Percentiles rank a stretch among this genome's conserved stretches.
These are phyloP conservation scores for Trichoderma sp. DNA, from an alignment of 2,329 filamentous ascomycete species.

Conservation along the genomic window DNA sequence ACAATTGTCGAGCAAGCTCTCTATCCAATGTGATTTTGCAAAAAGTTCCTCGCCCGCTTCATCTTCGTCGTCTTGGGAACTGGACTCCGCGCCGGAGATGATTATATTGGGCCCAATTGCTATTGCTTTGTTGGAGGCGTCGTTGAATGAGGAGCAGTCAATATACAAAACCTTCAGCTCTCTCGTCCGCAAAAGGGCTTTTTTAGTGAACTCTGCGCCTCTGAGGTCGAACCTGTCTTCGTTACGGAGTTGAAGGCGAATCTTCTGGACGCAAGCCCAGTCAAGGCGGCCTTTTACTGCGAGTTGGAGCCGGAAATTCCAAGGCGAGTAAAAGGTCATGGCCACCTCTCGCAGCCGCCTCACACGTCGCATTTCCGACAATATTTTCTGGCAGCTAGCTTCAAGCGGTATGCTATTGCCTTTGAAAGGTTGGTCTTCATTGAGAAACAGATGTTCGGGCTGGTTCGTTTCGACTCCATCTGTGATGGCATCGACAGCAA, in stretches of 20 bases:
- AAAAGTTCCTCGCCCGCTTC: neutral
- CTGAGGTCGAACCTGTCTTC: neutral
- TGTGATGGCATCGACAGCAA: neutral
- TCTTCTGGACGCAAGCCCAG: neutral
- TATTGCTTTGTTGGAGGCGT: neutral
- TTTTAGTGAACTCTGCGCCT: neutral
- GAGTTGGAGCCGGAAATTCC: neutral
- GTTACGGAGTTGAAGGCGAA: neutral
- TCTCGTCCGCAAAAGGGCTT: neutral
- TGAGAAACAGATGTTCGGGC: neutral
- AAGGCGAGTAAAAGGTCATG: neutral
- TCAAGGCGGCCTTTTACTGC: neutral
- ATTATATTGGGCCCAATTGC: neutral
- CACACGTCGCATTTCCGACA: neutral
- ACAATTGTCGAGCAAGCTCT: neutral
- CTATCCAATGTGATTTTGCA: neutral
- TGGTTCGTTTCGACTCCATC: neutral
- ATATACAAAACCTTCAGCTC: neutral
- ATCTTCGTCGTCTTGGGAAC: neutral
- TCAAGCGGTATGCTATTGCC: neutral
- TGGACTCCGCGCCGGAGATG: neutral
- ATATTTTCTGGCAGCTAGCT: neutral
- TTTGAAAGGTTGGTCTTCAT: neutral
- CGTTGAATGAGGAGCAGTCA: neutral
- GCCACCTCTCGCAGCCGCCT: neutral